Base-by-base conservation (phyloP, 768 basidiomycete species). In the Xerocomus potaroensis region DNA sequence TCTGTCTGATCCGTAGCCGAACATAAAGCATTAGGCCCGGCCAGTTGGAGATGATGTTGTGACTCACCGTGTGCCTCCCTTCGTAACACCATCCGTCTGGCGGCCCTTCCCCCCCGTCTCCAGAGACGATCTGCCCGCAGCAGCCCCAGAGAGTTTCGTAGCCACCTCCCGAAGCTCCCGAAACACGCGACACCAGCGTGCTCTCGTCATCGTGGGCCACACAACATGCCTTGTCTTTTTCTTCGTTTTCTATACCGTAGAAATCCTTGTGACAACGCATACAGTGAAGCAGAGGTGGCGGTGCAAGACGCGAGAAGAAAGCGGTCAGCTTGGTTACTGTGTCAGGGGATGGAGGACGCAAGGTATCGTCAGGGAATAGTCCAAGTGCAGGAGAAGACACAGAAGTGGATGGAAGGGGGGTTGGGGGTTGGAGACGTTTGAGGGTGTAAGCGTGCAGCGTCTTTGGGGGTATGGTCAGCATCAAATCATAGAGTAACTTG, bases 31-130 rank as follows among this genome's bases (percentile, higher is more conserved):
- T 47, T 21, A 45, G 50, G 34, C 36, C 19, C 43, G 43, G 19
- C 30, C 41, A 34, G 23, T 32, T 9, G 22, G 14, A 4, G n/a
- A 7, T 3, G 19, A 24, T 18, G 6, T 21, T 19, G 32, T 14
- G 16, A 41, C 59, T 48, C 34, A 75, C 80, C 8, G 87, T 89
- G 62, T 91, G 87, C 62, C 75, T 78, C 4, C 87, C 87, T 62
- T 90, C 87, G 56, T 88, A 90, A 57, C 87, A 91, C 86, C 86
- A 91, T 1, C 87, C 88, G 59, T 88, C 85, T 1, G 87, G 88
- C 1, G 88, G 87, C 0, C 87, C 87, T 69, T 84, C 83, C 51
- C 87, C 83, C 1, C 88, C 87, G 52, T 84, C 80, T 0, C 87
- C 87, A 21, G 87, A 81, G 6, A 81, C 82, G 0, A 77, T 82